Percentiles rank a stretch among this genome's conserved stretches.
Conservation (phyloP, 352 stramenopile species). For the Phytophthora idaei region DNA sequence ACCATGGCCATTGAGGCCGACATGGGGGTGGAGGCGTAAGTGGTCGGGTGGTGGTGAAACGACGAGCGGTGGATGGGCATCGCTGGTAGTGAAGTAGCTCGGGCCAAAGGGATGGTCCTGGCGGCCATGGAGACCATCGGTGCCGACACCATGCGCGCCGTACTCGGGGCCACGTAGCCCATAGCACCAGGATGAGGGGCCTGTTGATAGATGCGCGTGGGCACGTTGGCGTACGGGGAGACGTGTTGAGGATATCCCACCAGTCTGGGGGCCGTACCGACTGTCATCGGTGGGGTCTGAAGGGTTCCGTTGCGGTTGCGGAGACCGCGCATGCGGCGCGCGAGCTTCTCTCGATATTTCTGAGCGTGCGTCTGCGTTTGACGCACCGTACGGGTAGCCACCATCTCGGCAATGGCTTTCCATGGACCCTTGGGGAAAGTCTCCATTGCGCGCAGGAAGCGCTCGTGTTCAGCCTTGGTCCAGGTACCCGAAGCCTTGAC, state of each 20-base stretch:
- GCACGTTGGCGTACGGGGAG: conserved; percentile 17
- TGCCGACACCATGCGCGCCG: conserved; percentile 8
- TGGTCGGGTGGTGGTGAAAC: conserved; percentile 16
- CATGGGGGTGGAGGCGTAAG: conserved; percentile 15
- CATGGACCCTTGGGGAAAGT: conserved; percentile 66
- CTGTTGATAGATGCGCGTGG: conserved; percentile 24
- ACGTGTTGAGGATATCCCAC: conserved; percentile 12
- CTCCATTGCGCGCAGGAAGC: conserved; percentile 65
- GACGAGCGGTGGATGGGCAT: conserved; percentile 19
- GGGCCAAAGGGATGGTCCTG: conserved; percentile 14
- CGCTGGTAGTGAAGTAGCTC: conserved; percentile 26
- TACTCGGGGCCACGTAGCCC: conserved; percentile 11
- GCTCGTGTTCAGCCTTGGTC: conserved; percentile 63
- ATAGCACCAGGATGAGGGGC: conserved; percentile 19
- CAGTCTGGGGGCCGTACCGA: conserved; percentile 1
- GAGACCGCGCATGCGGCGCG: conserved; percentile 59
- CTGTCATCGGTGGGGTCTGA: conserved; percentile 41
- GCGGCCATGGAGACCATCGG: conserved; percentile 9
- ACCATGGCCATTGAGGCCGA: conserved; percentile 22
- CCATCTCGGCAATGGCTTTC: conserved; percentile 70
- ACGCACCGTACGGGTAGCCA: conserved; percentile 65
- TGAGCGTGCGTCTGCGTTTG: conserved; percentile 76
- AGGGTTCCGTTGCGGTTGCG: conserved; percentile 68
- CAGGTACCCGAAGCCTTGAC: conserved; percentile 66
- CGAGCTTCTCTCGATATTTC: conserved; percentile 72